These are phyloP conservation scores for Pisolithus albus DNA, from an alignment of 768 basidiomycete genomes.

Conservation along the genomic window DNA sequence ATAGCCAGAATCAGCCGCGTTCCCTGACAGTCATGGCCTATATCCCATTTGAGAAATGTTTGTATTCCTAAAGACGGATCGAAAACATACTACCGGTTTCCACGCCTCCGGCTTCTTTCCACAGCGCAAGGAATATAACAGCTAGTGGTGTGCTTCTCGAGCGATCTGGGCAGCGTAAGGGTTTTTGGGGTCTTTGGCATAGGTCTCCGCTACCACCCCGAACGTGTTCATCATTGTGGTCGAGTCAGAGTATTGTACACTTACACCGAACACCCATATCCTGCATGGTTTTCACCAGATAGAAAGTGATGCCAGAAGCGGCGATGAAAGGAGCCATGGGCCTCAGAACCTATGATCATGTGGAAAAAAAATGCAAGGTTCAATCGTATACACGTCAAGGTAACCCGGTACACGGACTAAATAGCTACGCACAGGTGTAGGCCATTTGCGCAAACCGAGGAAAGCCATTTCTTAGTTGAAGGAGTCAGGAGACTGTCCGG, in stretches of 20 bases:
- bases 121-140: background rate
- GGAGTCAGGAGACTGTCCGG: no score
- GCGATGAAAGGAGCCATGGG: slow-evolving; percentile 79
- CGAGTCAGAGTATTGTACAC: slow-evolving; percentile 24
- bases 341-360: slow-evolving; percentile 46
- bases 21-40: no score
- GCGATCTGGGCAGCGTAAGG: slow-evolving; percentile 77
- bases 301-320: slow-evolving; percentile 58
- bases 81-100: no score
- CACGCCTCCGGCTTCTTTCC: no score
- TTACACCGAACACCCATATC: slow-evolving; percentile 63
- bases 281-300: slow-evolving; percentile 61
- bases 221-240: slow-evolving; percentile 1
- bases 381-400: background rate
- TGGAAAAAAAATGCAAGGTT: slow-evolving; percentile 3
- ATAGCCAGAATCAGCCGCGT: no score
- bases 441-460: slow-evolving; percentile 77
- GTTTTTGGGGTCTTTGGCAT: slow-evolving; percentile 73
- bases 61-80: no score
- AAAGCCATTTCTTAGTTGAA: slow-evolving; percentile 47
- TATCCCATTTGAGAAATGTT: no score
- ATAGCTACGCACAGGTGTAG: slow-evolving; percentile 56
- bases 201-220: slow-evolving; percentile 46
- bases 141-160: slow-evolving; percentile 44
- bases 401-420: background rate